These are phyloP conservation scores for Neonectria punicea DNA, from an alignment of 2,329 filamentous ascomycete species.

Conservation along the genomic window DNA sequence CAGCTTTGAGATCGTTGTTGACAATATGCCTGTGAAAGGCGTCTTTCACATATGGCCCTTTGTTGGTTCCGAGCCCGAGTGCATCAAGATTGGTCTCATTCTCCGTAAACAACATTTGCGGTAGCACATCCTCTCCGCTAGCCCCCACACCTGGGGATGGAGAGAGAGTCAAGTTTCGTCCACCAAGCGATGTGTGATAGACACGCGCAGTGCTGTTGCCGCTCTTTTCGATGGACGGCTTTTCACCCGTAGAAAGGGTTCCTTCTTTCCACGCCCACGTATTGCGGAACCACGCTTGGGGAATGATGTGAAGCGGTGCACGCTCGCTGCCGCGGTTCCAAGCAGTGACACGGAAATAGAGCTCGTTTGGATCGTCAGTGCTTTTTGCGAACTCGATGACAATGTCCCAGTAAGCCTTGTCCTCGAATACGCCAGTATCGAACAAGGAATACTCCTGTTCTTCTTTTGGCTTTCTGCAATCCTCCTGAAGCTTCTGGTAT, in stretches of 20 bases:
- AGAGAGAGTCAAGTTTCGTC: conserved; percentile 84
- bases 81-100: conserved; percentile 90
- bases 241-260: conserved; percentile 67
- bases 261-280: conserved; percentile 96
- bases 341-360: conserved; percentile 92
- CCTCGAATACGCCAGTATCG: conserved; percentile 88
- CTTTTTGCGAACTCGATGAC: conserved; percentile 97
- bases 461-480: conserved; percentile 77
- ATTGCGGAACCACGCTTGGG: conserved; percentile 96
- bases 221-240: conserved; percentile 78
- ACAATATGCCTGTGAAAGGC: conserved; percentile 92
- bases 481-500: conserved; percentile 89
- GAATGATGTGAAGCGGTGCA: conserved; percentile 90
- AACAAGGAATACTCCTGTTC: conserved; percentile 92
- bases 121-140: conserved; percentile 84
- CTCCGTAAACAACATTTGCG: conserved; percentile 89
- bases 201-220: conserved; percentile 77
- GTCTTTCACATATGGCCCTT: conserved; percentile 87
- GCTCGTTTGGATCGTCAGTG: conserved; percentile 85
- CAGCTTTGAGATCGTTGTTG: conserved; percentile 78
- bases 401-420: conserved; percentile 95
- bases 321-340: conserved; percentile 94
- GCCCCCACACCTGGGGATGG: conserved; percentile 87
- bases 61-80: conserved; percentile 72
- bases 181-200: conserved; percentile 82